Evolutionary conservation across 768 basidiomycete genomes (phyloP).

Genomic region (Chlorophyllum brunneum): DNA sequence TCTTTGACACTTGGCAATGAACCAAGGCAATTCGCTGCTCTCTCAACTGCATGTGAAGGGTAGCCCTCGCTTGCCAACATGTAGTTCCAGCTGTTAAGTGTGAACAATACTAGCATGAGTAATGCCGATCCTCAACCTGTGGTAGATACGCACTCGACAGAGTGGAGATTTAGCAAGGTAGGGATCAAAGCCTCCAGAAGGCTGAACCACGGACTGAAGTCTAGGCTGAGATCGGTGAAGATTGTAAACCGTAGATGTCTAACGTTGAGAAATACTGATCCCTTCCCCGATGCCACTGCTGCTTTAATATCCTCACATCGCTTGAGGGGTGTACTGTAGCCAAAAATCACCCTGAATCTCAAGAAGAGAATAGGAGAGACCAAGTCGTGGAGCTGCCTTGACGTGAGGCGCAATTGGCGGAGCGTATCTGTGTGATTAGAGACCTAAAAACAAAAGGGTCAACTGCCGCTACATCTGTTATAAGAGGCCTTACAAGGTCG

Average conservation of each 20-base stretch:
- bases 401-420: background rate
- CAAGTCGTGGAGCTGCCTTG: background rate
- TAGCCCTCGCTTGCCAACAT: background rate
- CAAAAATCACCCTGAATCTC: background rate
- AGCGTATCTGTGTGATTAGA: background rate
- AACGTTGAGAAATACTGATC: background rate
- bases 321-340: background rate
- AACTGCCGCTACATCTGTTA: too few species aligned
- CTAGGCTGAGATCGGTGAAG: too few species aligned
- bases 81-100: background rate
- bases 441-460: background rate
- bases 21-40: background rate
- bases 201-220: background rate
- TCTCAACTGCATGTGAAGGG: background rate
- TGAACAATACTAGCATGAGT: background rate
- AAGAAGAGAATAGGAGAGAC: background rate
- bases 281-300: background rate
- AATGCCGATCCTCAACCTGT: too few species aligned
- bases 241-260: background rate
- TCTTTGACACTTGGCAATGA: background rate
- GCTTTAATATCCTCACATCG: background rate
- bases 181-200: background rate
- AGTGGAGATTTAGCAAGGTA: background rate
- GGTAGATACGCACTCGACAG: background rate
- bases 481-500: too few species aligned